phyloP scores from a whole-genome alignment of 2,329 filamentous ascomycete genomes.

The Aureobasidium subglaciale region DNA sequence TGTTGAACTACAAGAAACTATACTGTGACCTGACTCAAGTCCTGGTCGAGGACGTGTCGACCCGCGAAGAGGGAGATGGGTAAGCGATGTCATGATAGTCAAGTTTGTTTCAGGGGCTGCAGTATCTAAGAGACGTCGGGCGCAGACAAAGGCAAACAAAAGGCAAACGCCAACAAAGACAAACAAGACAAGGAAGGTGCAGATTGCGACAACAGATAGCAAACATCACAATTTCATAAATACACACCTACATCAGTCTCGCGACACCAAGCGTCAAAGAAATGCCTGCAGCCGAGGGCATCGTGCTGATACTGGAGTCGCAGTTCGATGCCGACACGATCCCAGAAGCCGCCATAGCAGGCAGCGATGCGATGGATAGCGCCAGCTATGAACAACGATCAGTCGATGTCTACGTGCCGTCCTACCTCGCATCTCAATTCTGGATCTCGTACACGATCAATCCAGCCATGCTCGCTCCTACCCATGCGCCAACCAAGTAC shows the following conservation, averaged over 20 bases:
- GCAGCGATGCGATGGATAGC: neutral
- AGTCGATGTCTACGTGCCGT: slow-evolving; percentile 31
- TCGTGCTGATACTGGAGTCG: slow-evolving; percentile 1
- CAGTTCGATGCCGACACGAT: slow-evolving; percentile 13
- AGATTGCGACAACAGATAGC: neutral
- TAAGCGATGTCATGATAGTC: neutral
- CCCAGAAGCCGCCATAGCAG: slow-evolving; percentile 1
- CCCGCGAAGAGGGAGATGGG: too few species aligned
- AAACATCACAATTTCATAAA: neutral
- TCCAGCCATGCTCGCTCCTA: slow-evolving; percentile 5
- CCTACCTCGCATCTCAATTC: slow-evolving; percentile 33
- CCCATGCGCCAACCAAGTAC: slow-evolving; percentile 15
- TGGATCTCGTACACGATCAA: slow-evolving; percentile 35
- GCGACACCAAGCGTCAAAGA: neutral
- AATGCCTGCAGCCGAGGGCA: slow-evolving; percentile 7
- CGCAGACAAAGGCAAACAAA: neutral
- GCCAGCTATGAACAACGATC: neutral
- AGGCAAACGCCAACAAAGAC: neutral
- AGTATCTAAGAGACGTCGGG: neutral
- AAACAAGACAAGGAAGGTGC: neutral
- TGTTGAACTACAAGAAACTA: too few species aligned
- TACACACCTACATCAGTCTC: neutral
- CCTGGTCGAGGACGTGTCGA: too few species aligned
- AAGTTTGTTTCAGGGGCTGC: neutral
- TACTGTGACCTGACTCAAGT: too few species aligned